Percentiles rank a stretch among this genome's conserved stretches.
Conservation (phyloP, 192 early-diverging fungal species). For the Gorgonomyces haynaldii region DNA sequence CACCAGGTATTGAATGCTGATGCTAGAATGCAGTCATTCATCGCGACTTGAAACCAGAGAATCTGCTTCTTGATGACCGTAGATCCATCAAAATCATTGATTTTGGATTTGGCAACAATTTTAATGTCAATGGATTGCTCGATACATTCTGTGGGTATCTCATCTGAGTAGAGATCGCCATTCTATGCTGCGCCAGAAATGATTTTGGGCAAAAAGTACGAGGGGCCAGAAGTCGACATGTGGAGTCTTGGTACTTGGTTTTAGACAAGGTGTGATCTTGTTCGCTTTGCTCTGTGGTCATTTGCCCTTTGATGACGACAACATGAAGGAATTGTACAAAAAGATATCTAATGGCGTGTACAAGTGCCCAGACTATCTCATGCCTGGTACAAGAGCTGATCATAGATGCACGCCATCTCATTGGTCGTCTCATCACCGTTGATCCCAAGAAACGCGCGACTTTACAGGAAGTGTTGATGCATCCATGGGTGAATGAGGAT, state of each 20-base stretch:
- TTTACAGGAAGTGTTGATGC: conserved; percentile 54
- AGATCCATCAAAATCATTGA: conserved; percentile 77
- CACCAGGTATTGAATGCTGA: conserved; percentile 33
- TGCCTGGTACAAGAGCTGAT: conserved; percentile 54
- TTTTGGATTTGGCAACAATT: conserved; percentile 74
- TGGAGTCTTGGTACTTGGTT: conserved; percentile 50
- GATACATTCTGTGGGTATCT: conserved; percentile 51
- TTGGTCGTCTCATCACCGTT: conserved; percentile 60
- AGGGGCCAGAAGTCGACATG: conserved; percentile 79
- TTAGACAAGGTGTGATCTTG: conserved; percentile 57
- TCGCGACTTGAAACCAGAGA: conserved; percentile 77
- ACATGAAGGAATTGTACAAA: conserved; percentile 69
- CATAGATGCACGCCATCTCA: conserved; percentile 59
- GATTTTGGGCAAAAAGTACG: conserved; percentile 69
- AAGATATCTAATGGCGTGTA: conserved; percentile 66
- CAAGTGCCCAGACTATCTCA: conserved; percentile 45
- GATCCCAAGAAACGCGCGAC: conserved; percentile 57
- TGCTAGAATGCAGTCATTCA: conserved; percentile 50
- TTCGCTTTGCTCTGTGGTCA: conserved; percentile 77
- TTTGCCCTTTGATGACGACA: conserved; percentile 77
- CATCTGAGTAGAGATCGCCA: conserved; percentile 30
- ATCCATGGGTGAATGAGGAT: conserved; percentile 73
- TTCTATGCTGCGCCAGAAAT: conserved; percentile 81
- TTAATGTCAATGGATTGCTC: conserved; percentile 25
- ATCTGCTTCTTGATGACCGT: conserved; percentile 64